These are phyloP conservation scores for Ascochyta fabae DNA, from an alignment of 2,329 filamentous ascomycete genomes.

Conservation along the genomic window DNA sequence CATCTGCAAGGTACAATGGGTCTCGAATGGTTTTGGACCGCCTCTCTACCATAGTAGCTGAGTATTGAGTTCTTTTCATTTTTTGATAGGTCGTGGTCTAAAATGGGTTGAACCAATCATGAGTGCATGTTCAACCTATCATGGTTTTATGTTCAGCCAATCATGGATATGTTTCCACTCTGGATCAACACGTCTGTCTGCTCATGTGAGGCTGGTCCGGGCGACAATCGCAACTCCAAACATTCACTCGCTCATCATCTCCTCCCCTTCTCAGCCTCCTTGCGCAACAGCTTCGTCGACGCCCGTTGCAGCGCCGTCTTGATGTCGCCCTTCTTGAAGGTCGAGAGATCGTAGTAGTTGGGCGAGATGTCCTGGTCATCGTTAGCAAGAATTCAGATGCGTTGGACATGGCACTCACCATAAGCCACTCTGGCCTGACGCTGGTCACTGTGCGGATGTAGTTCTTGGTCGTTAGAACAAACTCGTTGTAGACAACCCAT, in stretches of 20 bases:
- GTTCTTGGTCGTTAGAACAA: slow-evolving; percentile 96
- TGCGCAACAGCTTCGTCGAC: slow-evolving; percentile 61
- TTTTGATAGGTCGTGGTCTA: no score
- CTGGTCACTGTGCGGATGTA: slow-evolving; percentile 94
- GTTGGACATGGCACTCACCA: slow-evolving; percentile 63
- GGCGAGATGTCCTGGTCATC: slow-evolving; percentile 81
- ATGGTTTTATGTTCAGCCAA: no score
- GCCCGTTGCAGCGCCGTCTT: slow-evolving; percentile 68
- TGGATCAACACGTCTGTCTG: no score
- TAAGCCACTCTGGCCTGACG: slow-evolving; percentile 90
- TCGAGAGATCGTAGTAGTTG: slow-evolving; percentile 84
- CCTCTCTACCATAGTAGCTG: no score
- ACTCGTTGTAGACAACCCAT: slow-evolving; percentile 98
- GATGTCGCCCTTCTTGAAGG: slow-evolving; percentile 85
- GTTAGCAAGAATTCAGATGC: slow-evolving; percentile 16
- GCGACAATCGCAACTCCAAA: no score
- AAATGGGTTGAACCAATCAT: no score
- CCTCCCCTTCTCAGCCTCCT: slow-evolving; percentile 48
- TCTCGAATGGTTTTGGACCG: no score
- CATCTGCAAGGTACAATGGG: no score
- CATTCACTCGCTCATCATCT: background rate
- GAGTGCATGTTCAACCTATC: no score
- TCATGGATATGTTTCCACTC: no score
- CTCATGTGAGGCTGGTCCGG: no score
- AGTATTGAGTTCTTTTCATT: no score